A percentile compares a stretch with the other conserved stretches of the same genome.
Evolutionary conservation across 495 filamentous ascomycete genomes (phyloP).

Genomic region (Diplogelasinospora grovesii): DNA sequence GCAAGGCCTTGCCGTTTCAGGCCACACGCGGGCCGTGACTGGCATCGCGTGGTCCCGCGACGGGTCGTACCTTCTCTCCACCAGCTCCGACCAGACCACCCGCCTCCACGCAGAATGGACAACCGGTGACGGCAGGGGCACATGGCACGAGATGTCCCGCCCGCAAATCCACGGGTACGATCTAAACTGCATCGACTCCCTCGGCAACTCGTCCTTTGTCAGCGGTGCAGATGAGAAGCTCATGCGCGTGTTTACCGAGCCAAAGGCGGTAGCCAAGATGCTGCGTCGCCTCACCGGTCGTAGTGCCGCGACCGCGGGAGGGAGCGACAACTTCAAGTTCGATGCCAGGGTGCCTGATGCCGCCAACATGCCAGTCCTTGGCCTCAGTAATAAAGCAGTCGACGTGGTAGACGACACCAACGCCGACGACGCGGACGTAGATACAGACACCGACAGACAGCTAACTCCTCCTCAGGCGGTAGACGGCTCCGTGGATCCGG

Average conservation of each 20-base stretch:
- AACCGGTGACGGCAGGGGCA: constrained; percentile 6
- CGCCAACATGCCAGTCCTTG: constrained; percentile 88
- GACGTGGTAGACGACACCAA: constrained; percentile 54
- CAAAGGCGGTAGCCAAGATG: constrained; percentile 70
- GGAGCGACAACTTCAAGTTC: constrained; percentile 41
- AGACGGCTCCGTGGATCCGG: too few relatives aligned
- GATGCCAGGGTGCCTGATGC: too few relatives aligned
- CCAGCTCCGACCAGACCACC: constrained; percentile 91
- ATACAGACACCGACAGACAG: constrained; percentile 29
- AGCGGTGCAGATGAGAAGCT: constrained; percentile 98
- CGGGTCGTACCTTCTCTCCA: constrained; percentile 81
- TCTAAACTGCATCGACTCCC: constrained; percentile 81
- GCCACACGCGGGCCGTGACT: constrained; percentile 73
- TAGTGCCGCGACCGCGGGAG: constrained; percentile 31
- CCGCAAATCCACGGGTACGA: constrained; percentile 99
- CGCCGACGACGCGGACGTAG: constrained; percentile 12
- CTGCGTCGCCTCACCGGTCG: constrained; percentile 61
- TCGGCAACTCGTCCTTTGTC: constrained; percentile 68
- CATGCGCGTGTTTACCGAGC: constrained; percentile 88
- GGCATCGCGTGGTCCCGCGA: constrained; percentile 77
- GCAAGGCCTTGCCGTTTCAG: constrained; percentile 70
- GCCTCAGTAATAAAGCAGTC: constrained; percentile 92
- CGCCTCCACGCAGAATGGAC: constrained; percentile 83
- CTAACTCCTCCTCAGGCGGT: constrained; percentile 32
- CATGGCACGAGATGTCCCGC: constrained; percentile 93